A percentile compares a stretch with the other conserved stretches of the same genome.
Evolutionary conservation across 2,329 filamentous ascomycete genomes (phyloP).

Genomic region (Alternaria dauci): DNA sequence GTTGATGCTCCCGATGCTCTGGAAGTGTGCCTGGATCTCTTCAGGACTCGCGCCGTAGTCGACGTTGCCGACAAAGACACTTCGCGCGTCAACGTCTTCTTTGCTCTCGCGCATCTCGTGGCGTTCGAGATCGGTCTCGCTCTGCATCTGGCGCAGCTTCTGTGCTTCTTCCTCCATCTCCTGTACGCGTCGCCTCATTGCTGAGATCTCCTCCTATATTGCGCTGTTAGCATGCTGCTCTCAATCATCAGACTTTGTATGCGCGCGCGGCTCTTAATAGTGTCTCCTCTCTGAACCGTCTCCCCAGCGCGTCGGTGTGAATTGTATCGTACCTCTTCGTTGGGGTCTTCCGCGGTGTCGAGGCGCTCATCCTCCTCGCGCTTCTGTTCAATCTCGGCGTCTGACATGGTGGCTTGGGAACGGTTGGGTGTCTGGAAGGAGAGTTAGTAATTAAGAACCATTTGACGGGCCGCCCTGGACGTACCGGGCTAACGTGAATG

Average conservation of each 20-base stretch:
- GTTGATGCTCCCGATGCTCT: conserved; percentile 96
- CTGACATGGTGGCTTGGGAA: conserved; percentile 34
- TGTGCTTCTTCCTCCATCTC: conserved; percentile 67
- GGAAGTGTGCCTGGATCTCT: conserved; percentile 98
- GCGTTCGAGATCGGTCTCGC: conserved; percentile 79
- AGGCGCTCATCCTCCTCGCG: conserved; percentile 45
- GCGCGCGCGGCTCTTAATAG: neutral
- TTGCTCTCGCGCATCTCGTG: conserved; percentile 89
- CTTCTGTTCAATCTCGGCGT: conserved; percentile 40
- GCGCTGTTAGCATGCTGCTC: conserved; percentile 13
- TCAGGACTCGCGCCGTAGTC: conserved; percentile 97
- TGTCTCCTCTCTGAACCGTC: neutral
- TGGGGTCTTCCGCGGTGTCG: conserved; percentile 45
- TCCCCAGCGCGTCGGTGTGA: neutral
- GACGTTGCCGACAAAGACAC: conserved; percentile 98
- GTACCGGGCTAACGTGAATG: conserved; percentile 27
- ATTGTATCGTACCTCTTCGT: conserved; percentile 46
- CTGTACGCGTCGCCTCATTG: conserved; percentile 63
- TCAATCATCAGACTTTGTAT: neutral
- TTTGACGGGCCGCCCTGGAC: conserved; percentile 1
- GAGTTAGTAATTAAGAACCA: conserved; percentile 1
- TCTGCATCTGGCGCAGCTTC: conserved; percentile 65
- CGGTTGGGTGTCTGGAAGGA: neutral
- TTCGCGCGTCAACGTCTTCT: conserved; percentile 92
- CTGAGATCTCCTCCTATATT: conserved; percentile 54